Percentiles rank a stretch among this genome's conserved stretches.
phyloP scores from a whole-genome alignment of 495 filamentous ascomycete species.

The Gamarada debralockiae region DNA sequence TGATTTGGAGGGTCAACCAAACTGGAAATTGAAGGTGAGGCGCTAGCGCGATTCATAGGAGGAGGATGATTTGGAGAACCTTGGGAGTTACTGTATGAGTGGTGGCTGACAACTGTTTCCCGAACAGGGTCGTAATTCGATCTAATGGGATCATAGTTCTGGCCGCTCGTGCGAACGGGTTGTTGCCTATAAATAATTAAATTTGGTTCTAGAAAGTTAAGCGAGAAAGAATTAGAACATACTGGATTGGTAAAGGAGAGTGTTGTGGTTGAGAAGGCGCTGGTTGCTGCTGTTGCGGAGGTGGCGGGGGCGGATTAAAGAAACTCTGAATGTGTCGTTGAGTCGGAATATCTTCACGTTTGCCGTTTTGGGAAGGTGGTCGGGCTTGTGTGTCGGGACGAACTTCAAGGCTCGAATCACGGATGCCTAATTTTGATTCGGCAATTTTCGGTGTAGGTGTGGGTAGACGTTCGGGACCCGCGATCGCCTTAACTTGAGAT shows the following conservation, averaged over 20 bases:
- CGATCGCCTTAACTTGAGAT: neutral
- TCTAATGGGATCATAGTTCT: conserved; percentile 84
- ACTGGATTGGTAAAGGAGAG: conserved; percentile 23
- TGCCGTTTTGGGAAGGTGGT: conserved; percentile 30
- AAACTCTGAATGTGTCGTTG: conserved; percentile 18
- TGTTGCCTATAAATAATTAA: conserved; percentile 9
- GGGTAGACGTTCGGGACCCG: conserved; percentile 1
- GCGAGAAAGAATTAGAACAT: too few species aligned
- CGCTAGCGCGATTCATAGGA: conserved; percentile 64
- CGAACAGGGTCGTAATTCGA: conserved; percentile 58
- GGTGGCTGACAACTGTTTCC: conserved; percentile 42
- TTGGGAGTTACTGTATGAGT: conserved; percentile 48
- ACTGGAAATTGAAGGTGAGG: conserved; percentile 85
- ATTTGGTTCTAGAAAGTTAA: too few species aligned
- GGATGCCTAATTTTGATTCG: neutral
- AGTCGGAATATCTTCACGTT: conserved; percentile 34
- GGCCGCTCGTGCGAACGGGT: conserved; percentile 59
- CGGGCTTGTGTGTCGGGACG: neutral
- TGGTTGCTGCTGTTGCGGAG: neutral
- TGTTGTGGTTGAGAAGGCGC: conserved; percentile 7
- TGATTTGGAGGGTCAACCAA: conserved; percentile 72
- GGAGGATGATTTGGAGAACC: conserved; percentile 52
- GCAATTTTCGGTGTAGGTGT: neutral
- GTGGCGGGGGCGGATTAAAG: conserved; percentile 28
- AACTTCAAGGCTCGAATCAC: neutral